Conservation (phyloP, 352 stramenopile genomes). For the Globisporangium carolinianum region DNA sequence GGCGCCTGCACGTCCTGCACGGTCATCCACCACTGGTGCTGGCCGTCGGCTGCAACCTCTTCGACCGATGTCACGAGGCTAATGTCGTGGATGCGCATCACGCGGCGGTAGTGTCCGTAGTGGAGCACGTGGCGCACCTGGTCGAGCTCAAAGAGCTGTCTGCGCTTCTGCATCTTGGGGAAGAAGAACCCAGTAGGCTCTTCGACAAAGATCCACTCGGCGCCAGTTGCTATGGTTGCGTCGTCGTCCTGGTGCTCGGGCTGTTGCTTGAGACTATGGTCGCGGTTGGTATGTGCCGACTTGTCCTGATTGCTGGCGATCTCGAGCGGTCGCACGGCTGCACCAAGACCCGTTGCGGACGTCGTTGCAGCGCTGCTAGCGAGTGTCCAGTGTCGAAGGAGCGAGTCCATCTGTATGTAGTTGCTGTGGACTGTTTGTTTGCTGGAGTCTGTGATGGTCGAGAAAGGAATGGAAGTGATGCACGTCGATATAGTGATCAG, state of each 20-base stretch:
- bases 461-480: too few species aligned
- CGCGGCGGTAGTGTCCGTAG: conserved; percentile 42
- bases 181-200: conserved; percentile 46
- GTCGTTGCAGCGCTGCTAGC: neutral
- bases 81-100: conserved; percentile 50
- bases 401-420: neutral
- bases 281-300: neutral
- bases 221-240: conserved; percentile 11
- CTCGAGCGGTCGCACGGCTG: too few species aligned
- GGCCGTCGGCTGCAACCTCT: conserved; percentile 21
- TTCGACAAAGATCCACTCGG: conserved; percentile 57
- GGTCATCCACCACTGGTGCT: conserved; percentile 55
- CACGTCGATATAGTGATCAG: too few species aligned
- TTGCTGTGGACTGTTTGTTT: too few species aligned
- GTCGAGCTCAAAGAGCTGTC: conserved; percentile 46
- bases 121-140: conserved; percentile 52
- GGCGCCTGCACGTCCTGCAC: conserved; percentile 41
- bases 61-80: conserved; percentile 54
- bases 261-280: conserved; percentile 10
- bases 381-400: conserved; percentile 5
- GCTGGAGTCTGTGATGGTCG: too few species aligned
- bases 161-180: conserved; percentile 29
- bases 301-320: neutral
- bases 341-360: too few species aligned
- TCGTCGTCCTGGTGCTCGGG: neutral